These are phyloP conservation scores for Trichophyton schoenleinii DNA, from an alignment of 2,329 filamentous ascomycete genomes.

Conservation along the genomic window DNA sequence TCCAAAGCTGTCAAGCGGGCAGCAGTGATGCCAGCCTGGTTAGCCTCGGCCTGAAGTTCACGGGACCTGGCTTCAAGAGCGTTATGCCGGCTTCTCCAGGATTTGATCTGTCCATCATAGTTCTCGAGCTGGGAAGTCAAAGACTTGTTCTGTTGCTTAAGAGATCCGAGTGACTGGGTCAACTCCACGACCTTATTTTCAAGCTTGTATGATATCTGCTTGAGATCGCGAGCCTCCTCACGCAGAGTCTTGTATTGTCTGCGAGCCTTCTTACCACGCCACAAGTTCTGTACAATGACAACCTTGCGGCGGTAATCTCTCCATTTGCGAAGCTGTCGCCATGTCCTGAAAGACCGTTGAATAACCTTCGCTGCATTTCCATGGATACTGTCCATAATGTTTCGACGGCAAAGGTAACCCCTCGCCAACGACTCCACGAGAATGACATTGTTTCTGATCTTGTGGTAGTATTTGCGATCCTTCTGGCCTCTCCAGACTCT, in stretches of 20 bases:
- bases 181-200: slow-evolving; percentile 99
- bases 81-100: slow-evolving; percentile 86
- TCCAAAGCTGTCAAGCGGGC: slow-evolving; percentile 85
- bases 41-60: slow-evolving; percentile 90
- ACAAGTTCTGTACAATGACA: slow-evolving; percentile 79
- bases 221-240: slow-evolving; percentile 93
- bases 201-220: slow-evolving; percentile 98
- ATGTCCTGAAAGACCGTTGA: slow-evolving; percentile 77
- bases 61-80: slow-evolving; percentile 79
- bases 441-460: slow-evolving; percentile 71
- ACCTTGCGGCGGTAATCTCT: slow-evolving; percentile 81
- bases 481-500: slow-evolving; percentile 88
- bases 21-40: slow-evolving; percentile 90
- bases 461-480: slow-evolving; percentile 66
- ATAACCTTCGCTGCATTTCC: slow-evolving; percentile 86
- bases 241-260: slow-evolving; percentile 78
- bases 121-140: slow-evolving; percentile 81
- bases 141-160: slow-evolving; percentile 90
- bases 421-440: slow-evolving; percentile 82
- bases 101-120: slow-evolving; percentile 91
- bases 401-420: slow-evolving; percentile 78
- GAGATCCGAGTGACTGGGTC: slow-evolving; percentile 79
- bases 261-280: slow-evolving; percentile 73
- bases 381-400: slow-evolving; percentile 85
- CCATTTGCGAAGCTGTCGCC: slow-evolving; percentile 67